phyloP scores from a whole-genome alignment of 352 stramenopile genomes.

The Pythium dissotocum region DNA sequence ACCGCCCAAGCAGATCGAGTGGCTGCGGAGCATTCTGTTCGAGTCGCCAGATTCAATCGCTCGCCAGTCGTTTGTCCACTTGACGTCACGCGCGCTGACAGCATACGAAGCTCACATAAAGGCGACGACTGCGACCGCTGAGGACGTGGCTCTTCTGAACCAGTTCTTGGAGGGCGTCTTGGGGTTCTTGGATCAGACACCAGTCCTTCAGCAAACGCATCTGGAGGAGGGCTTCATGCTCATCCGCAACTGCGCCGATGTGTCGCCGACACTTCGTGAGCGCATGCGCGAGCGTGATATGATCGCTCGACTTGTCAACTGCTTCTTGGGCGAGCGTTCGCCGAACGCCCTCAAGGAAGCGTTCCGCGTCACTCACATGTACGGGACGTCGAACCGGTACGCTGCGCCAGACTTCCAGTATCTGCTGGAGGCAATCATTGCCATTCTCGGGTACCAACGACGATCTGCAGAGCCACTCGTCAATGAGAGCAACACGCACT shows the following conservation, averaged over 20 bases:
- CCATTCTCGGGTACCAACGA: constrained; percentile 75
- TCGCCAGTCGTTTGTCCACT: constrained; percentile 84
- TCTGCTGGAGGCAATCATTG: constrained; percentile 85
- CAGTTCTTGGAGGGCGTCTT: constrained; percentile 54
- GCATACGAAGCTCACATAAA: constrained; percentile 67
- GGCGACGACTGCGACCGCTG: constrained; percentile 7
- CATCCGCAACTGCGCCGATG: constrained; percentile 72
- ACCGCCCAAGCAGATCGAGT: constrained; percentile 54
- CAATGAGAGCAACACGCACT: constrained; percentile 64
- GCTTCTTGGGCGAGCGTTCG: constrained; percentile 76
- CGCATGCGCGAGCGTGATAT: constrained; percentile 64
- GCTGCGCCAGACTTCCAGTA: constrained; percentile 88
- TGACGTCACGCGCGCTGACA: constrained; percentile 71
- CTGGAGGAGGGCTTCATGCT: constrained; percentile 89
- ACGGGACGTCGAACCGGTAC: constrained; percentile 44
- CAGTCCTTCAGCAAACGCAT: constrained; percentile 76
- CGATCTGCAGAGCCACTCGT: constrained; percentile 65
- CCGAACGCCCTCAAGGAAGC: constrained; percentile 67
- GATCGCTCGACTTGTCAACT: constrained; percentile 79
- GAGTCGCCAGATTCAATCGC: constrained; percentile 86
- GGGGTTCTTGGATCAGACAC: constrained; percentile 72
- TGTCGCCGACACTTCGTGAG: constrained; percentile 48
- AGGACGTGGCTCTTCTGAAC: constrained; percentile 32
- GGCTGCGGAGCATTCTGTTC: constrained; percentile 73
- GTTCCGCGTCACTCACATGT: constrained; percentile 61